A percentile compares a stretch with the other conserved stretches of the same genome.
Evolutionary conservation across 23 red algal species (phyloP).

Genomic region (Cyanidioschyzon merolae): DNA sequence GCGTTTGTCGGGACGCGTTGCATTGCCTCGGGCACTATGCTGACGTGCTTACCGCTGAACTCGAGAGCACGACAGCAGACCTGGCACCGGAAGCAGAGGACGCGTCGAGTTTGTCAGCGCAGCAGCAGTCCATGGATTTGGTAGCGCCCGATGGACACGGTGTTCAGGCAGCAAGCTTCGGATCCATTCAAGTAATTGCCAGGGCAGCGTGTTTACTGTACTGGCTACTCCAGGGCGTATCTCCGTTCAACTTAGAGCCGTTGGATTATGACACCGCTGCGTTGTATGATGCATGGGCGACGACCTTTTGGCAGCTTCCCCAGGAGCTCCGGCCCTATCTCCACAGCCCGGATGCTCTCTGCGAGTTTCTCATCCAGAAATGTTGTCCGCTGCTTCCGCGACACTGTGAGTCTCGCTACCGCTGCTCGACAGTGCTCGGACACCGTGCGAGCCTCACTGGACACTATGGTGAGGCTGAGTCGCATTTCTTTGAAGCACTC

Average conservation of each 20-base stretch:
- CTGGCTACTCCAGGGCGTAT: not conserved
- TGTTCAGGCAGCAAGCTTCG: not conserved
- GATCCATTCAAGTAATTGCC: not conserved
- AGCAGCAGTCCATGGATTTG: no score
- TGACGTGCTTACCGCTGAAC: no score
- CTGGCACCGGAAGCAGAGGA: no score
- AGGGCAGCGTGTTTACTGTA: not conserved
- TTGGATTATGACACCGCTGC: not conserved
- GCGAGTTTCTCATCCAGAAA: not conserved
- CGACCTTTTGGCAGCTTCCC: not conserved
- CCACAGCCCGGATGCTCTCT: not conserved
- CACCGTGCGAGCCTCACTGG: not conserved
- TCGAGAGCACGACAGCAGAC: no score
- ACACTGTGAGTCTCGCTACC: not conserved
- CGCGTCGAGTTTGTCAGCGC: no score
- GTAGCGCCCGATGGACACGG: no score
- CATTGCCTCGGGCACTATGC: not conserved
- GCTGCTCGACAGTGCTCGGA: not conserved
- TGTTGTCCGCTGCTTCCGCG: not conserved
- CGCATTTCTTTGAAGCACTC: conserved; percentile 5
- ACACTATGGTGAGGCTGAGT: not conserved
- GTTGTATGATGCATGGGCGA: not conserved
- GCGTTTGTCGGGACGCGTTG: not conserved
- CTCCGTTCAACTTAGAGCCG: not conserved
- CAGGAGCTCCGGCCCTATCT: not conserved